Base-by-base conservation (phyloP, 352 stramenopile species). In the Pythium rishiriense region DNA sequence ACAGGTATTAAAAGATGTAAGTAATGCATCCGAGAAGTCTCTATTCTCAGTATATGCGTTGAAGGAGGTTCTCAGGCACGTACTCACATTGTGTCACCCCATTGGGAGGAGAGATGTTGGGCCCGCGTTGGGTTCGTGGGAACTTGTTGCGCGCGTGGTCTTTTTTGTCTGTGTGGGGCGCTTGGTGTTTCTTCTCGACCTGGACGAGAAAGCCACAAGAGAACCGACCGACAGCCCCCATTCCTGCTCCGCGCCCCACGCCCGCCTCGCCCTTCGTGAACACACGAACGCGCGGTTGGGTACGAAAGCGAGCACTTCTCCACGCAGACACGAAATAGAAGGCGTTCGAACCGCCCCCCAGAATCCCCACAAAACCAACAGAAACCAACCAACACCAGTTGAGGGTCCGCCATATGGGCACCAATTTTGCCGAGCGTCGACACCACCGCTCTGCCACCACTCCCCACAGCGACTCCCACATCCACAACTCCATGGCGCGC, bases 401-500 rank as follows among this genome's bases (percentile, higher is more conserved):
- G 6, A 25, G 6, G 5, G 19, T 48, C 6, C 22, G 45, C 25
- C 22, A 51, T 31, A 51, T 51, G 45, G 45, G 45, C 45, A 51
- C 45, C 45, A 28, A 51, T 21, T 21, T 33, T 17, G 17, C 22
- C 45, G 45, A 51, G 45, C 45, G 37, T 43, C 37, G 37, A 17
- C 37, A 12, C 31, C 31, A n/a, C n/a, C n/a, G n/a, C n/a, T n/a
- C 31, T n/a, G 37, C 41, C 5, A 43, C 31, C 31, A 35, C 31
- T 24, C 12, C 39, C 41, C 17, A 29, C 59, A 33, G 14, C 4
- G 28, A n/a, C 39, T 60, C 52, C 52, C 11, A 39, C 21, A 63
- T 1, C 31, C 4, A 25, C 45, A 37, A 8, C 24, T 26, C 33
- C 7, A 66, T 66, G 57, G 42, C 57, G 56, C 55, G 58, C 42